These are phyloP conservation scores for Cyclocybe cylindracea DNA, from an alignment of 768 basidiomycete species.

Conservation along the genomic window DNA sequence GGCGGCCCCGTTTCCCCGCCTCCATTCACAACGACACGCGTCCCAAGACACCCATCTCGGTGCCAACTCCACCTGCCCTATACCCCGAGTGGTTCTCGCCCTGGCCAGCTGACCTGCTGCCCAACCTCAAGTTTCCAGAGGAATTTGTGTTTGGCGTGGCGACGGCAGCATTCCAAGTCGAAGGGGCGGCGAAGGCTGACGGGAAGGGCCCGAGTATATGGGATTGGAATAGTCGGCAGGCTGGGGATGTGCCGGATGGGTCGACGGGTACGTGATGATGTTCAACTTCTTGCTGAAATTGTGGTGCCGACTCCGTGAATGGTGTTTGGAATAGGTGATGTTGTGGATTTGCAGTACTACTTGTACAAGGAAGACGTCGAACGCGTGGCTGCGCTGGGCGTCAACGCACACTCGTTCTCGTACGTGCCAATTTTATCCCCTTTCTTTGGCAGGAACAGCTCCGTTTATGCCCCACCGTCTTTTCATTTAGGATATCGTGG, in stretches of 20 bases:
- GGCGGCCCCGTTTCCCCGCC: conserved; percentile 41
- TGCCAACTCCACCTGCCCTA: conserved; percentile 43
- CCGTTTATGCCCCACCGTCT: background rate
- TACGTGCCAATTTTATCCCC: conserved; percentile 22
- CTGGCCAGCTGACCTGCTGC: conserved; percentile 43
- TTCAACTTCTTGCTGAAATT: background rate
- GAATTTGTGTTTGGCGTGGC: conserved; percentile 54
- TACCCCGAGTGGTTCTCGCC: conserved; percentile 49
- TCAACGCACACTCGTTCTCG: conserved; percentile 57
- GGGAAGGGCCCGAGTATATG: conserved; percentile 48
- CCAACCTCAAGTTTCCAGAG: conserved; percentile 44
- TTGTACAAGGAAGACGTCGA: conserved; percentile 53
- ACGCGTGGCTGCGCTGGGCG: conserved; percentile 49
- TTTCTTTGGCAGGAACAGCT: background rate
- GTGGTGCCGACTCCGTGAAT: background rate
- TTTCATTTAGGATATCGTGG: conserved; percentile 42
- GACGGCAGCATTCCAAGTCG: conserved; percentile 54
- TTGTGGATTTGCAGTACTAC: conserved; percentile 51
- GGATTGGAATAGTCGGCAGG: conserved; percentile 50
- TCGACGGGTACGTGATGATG: conserved; percentile 37
- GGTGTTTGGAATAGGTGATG: conserved; percentile 32
- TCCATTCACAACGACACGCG: conserved; percentile 47
- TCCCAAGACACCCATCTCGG: no score
- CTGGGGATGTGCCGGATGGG: conserved; percentile 41
- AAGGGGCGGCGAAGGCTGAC: conserved; percentile 51